These are phyloP conservation scores for Hypoxylon subgilvum DNA, from an alignment of 495 filamentous ascomycete genomes.

Conservation along the genomic window DNA sequence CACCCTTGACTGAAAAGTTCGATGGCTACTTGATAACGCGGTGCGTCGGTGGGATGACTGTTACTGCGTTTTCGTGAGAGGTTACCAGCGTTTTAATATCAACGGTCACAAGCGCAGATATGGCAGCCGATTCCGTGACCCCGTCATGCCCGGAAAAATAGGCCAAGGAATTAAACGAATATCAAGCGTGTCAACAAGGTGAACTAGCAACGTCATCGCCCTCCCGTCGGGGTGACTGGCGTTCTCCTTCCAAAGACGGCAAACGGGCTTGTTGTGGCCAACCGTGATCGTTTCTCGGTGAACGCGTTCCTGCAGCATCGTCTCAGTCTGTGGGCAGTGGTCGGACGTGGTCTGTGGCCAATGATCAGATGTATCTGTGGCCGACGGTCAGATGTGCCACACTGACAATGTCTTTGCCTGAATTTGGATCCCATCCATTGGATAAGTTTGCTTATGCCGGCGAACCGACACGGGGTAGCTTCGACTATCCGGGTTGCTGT, in stretches of 20 bases:
- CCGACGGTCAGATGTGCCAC: conserved; percentile 1
- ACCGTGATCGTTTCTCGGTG: conserved; percentile 3
- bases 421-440: conserved; percentile 16
- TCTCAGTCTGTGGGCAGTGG: no score
- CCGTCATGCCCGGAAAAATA: conserved; percentile 13
- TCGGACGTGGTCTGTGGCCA: no score
- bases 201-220: conserved; percentile 12
- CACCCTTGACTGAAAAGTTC: not conserved
- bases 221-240: conserved; percentile 1
- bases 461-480: conserved; percentile 12
- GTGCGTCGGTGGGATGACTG: not conserved
- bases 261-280: conserved; percentile 26
- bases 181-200: not conserved
- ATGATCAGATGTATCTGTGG: not conserved
- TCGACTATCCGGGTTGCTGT: conserved; percentile 17
- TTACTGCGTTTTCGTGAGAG: conserved; percentile 5
- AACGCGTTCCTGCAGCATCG: conserved; percentile 25
- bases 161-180: no score
- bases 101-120: conserved; percentile 19
- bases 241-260: conserved; percentile 34
- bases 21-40: conserved; percentile 3
- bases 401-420: conserved; percentile 20
- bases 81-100: conserved; percentile 4
- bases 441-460: conserved; percentile 1
- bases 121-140: conserved; percentile 10